Evolutionary conservation across 176 grass and related monocot species (phyloP).

Genomic region (Lolium multiflorum): DNA sequence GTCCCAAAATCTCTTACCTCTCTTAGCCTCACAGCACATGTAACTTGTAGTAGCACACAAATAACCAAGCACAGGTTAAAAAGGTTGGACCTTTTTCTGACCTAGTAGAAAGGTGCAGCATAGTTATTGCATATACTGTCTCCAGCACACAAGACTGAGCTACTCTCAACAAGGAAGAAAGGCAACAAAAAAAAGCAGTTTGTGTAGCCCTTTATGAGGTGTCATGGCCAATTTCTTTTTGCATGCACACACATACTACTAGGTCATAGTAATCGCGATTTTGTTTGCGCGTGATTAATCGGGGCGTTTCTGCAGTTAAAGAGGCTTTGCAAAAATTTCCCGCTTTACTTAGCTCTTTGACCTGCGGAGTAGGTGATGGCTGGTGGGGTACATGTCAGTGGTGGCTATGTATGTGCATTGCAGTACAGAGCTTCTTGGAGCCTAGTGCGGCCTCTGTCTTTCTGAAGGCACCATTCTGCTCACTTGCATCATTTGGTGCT

Average conservation of each 20-base stretch:
- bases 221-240: conserved; percentile 61
- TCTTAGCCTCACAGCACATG: conserved; percentile 36
- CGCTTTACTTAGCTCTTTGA: conserved; percentile 41
- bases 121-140: conserved; percentile 22
- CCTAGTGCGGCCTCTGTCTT: conserved; percentile 32
- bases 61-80: conserved; percentile 51
- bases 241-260: no score
- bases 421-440: conserved; percentile 46
- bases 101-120: conserved; percentile 48
- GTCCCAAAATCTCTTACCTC: not conserved
- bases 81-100: conserved; percentile 54
- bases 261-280: not conserved
- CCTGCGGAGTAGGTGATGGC: conserved; percentile 34
- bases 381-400: conserved; percentile 24
- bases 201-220: conserved; percentile 44
- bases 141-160: not conserved
- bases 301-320: conserved; percentile 34
- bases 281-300: conserved; percentile 26
- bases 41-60: conserved; percentile 37
- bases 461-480: conserved; percentile 55
- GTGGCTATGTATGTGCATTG: conserved; percentile 32
- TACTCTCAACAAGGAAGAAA: conserved; percentile 40
- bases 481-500: conserved; percentile 48
- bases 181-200: conserved; percentile 46
- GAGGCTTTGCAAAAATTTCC: conserved; percentile 38